phyloP scores from a whole-genome alignment of 2,329 filamentous ascomycete species.

The Stagonosporopsis rhizophila region DNA sequence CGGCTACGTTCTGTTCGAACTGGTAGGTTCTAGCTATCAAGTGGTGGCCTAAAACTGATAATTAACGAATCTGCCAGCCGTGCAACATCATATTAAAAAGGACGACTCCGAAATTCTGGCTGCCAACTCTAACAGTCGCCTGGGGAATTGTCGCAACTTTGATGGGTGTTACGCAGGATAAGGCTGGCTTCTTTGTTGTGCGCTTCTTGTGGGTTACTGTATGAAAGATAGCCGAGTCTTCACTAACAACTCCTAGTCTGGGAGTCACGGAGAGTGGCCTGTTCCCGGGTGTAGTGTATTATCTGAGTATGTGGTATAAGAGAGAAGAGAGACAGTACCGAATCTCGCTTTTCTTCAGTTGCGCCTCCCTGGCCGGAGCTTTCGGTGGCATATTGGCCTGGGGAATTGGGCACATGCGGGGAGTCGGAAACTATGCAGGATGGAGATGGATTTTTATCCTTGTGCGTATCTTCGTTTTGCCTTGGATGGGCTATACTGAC shows the following conservation, averaged over 20 bases:
- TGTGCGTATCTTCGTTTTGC: conserved; percentile 23
- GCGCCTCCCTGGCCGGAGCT: conserved; percentile 64
- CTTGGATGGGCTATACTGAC: conserved; percentile 15
- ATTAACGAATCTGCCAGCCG: neutral
- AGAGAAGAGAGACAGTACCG: conserved; percentile 65
- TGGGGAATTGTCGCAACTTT: conserved; percentile 61
- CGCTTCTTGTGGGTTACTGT: conserved; percentile 53
- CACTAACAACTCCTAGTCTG: conserved; percentile 28
- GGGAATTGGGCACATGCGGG: conserved; percentile 67
- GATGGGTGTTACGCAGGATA: conserved; percentile 58
- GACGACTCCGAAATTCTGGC: conserved; percentile 60
- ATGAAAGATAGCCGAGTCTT: neutral
- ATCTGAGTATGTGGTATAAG: conserved; percentile 70
- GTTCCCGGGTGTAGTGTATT: conserved; percentile 57
- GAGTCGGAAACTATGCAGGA: conserved; percentile 55
- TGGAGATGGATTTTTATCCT: conserved; percentile 54
- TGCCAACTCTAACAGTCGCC: conserved; percentile 56
- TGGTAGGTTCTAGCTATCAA: conserved; percentile 33
- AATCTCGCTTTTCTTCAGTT: conserved; percentile 67
- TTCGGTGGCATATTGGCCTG: conserved; percentile 68
- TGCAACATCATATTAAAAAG: conserved; percentile 57
- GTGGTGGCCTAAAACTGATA: neutral
- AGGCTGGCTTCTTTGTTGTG: conserved; percentile 55
- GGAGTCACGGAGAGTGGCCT: conserved; percentile 48
- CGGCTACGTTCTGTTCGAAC: conserved; percentile 58